Percentiles rank a stretch among this genome's conserved stretches.
These are phyloP conservation scores for Eucalyptus sideroxylon DNA, from an alignment of 345 rosid genomes.

Conservation along the genomic window DNA sequence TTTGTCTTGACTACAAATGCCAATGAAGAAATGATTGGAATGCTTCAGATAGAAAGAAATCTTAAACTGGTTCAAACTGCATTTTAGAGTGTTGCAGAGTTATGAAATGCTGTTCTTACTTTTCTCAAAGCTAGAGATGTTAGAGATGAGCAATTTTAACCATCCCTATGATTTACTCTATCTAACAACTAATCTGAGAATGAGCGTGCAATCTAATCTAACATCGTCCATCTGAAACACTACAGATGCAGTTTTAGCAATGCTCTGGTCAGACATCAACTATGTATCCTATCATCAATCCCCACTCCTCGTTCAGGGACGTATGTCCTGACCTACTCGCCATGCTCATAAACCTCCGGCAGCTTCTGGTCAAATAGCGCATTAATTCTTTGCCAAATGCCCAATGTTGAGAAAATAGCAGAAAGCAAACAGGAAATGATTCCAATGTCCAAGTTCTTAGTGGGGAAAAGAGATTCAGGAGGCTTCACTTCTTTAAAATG, in stretches of 20 bases:
- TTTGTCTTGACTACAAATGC: not conserved
- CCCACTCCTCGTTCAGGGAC: not conserved
- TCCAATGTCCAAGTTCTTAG: not conserved
- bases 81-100: not conserved
- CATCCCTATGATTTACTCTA: not conserved
- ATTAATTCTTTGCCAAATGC: not conserved
- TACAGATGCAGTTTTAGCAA: not conserved
- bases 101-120: not conserved
- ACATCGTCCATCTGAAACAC: not conserved
- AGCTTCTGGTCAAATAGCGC: not conserved
- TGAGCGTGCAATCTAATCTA: not conserved
- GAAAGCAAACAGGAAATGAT: not conserved
- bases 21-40: not conserved
- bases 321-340: not conserved
- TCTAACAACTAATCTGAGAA: not conserved
- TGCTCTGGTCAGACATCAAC: not conserved
- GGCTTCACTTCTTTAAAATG: not conserved
- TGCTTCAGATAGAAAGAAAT: not conserved
- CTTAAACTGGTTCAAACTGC: not conserved
- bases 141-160: not conserved
- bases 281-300: not conserved
- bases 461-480: not conserved
- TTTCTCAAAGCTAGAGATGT: not conserved
- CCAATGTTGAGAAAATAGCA: not conserved
- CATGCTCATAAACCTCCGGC: not conserved